Evolutionary conservation across 768 basidiomycete species (phyloP), one percentile per base, ranked within the genome.

Genomic region (Agaricus sinodeliciosus): DNA sequence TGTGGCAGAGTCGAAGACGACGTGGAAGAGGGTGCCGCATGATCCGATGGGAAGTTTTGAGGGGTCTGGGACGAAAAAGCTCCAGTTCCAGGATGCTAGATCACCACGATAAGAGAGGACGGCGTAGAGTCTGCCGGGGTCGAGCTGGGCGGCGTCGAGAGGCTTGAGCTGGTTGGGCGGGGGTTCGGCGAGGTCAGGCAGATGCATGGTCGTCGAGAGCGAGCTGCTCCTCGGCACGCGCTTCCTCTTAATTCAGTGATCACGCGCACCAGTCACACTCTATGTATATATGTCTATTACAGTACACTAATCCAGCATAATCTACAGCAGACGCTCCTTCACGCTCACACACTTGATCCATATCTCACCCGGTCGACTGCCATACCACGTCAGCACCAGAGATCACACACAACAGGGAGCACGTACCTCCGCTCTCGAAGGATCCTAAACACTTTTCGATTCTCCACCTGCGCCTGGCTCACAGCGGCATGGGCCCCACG

Each of bases 361-460:
- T 43, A 86, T 83, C 66, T 87, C 84, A 7, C 82, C 82, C 9
- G 86, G 86, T 12, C 84, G 84, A 61, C 86, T 87, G 9, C 8
- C 25, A 2, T 3, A 2, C 7, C 31, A 31, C 31, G 31, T 44
- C 15, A 44, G 39, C 44, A 44, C 42, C 43, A 49, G 25, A 31
- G 6, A 11, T 31, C 36, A 37, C 51, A 50, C 53, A 44, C 39
- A 41, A 52, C 55, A 41, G 13, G n/a, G 81, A 27, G 28, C 15
- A 52, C 63, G 25, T 46, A 69, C 88, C 88, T 91, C 68, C 78
- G 81, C 67, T 88, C 90, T 46, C 90, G 73, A 61, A 93, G 62
- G 48, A 93, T 80, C 48, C 87, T 71, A 67, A 82, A 93, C 18
- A 72, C 70, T 57, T 68, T 69, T 52, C 67, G 60, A 45, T 67